Evolutionary conservation across 1,139 yeast species (phyloP).

Genomic region (Trichomonascaceae sp.): DNA sequence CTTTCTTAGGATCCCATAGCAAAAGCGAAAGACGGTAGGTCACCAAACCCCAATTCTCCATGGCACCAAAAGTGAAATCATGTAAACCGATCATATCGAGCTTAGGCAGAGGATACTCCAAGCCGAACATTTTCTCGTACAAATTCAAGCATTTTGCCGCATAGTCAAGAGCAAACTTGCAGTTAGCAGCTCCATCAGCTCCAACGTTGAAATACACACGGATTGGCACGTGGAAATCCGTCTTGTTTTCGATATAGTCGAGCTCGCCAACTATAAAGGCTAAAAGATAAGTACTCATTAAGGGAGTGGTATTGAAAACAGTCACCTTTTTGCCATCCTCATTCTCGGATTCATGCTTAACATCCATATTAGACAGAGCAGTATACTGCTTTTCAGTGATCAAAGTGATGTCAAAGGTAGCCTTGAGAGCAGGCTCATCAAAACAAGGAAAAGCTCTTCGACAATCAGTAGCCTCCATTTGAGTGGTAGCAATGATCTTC

Average conservation of each 20-base stretch:
- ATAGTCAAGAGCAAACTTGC: slow-evolving; percentile 50
- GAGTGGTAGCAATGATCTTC: slow-evolving; percentile 71
- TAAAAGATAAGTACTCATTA: slow-evolving; percentile 68
- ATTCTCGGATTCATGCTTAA: slow-evolving; percentile 33
- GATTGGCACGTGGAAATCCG: slow-evolving; percentile 55
- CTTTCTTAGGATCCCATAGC: slow-evolving; percentile 52
- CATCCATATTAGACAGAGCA: slow-evolving; percentile 72
- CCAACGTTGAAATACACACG: slow-evolving; percentile 70
- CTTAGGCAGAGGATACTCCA: slow-evolving; percentile 67
- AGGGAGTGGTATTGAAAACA: slow-evolving; percentile 54
- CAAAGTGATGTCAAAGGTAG: slow-evolving; percentile 66
- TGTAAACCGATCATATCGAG: slow-evolving; percentile 71
- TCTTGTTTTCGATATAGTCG: slow-evolving; percentile 54
- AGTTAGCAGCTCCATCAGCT: slow-evolving; percentile 49
- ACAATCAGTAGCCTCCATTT: slow-evolving; percentile 86
- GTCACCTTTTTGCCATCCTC: slow-evolving; percentile 30
- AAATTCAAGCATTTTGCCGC: slow-evolving; percentile 63
- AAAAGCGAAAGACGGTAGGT: slow-evolving; percentile 69
- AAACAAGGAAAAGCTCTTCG: slow-evolving; percentile 87
- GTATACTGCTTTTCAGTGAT: slow-evolving; percentile 54
- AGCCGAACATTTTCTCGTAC: slow-evolving; percentile 57
- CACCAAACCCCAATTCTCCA: slow-evolving; percentile 77
- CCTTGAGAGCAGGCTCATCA: slow-evolving; percentile 83
- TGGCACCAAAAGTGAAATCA: slow-evolving; percentile 71
- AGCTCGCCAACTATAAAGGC: slow-evolving; percentile 78